Percentiles rank a stretch among this genome's conserved stretches.
These are phyloP conservation scores for Castanea crenata DNA, from an alignment of 306 rosid species.

Conservation along the genomic window DNA sequence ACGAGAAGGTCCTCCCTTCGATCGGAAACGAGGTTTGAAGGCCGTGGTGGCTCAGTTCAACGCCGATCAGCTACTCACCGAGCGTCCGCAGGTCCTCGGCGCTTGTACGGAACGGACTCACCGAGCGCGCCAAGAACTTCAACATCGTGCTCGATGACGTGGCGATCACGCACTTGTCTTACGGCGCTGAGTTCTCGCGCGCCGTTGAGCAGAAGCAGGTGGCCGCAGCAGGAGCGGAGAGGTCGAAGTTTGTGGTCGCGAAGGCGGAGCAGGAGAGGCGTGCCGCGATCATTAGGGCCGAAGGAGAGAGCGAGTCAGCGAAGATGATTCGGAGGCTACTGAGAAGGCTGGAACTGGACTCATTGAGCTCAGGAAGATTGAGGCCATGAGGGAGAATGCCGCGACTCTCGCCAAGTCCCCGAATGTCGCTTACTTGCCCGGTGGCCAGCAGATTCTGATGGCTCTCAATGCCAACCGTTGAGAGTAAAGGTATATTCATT, in stretches of 20 bases:
- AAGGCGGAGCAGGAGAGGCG: slow-evolving; percentile 95
- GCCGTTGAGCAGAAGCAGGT: slow-evolving; percentile 85
- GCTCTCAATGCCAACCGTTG: slow-evolving; percentile 69
- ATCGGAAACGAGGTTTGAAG: slow-evolving; percentile 91
- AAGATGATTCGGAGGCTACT: slow-evolving; percentile 89
- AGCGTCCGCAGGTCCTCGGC: slow-evolving; percentile 81
- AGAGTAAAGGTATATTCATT: slow-evolving; percentile 32
- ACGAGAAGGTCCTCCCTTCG: slow-evolving; percentile 90
- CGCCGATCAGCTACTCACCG: slow-evolving; percentile 83
- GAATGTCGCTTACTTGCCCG: slow-evolving; percentile 73
- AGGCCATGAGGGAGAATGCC: slow-evolving; percentile 85
- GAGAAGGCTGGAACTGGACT: slow-evolving; percentile 61
- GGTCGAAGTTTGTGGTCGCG: slow-evolving; percentile 87
- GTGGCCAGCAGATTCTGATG: slow-evolving; percentile 54
- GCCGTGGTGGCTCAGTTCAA: slow-evolving; percentile 79
- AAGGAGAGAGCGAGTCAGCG: slow-evolving; percentile 91
- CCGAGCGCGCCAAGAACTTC: slow-evolving; percentile 75
- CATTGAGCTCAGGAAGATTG: slow-evolving; percentile 84
- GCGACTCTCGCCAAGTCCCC: slow-evolving; percentile 78
- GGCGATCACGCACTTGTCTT: slow-evolving; percentile 60
- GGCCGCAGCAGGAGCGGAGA: slow-evolving; percentile 98
- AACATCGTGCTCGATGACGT: slow-evolving; percentile 85
- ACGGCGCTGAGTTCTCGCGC: slow-evolving; percentile 50
- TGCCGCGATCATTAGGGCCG: slow-evolving; percentile 85
- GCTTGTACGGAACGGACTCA: slow-evolving; percentile 72